A percentile compares a stretch with the other conserved stretches of the same genome.
Evolutionary conservation across 2,329 filamentous ascomycete species (phyloP).

Genomic region (Sclerotinia nivalis): DNA sequence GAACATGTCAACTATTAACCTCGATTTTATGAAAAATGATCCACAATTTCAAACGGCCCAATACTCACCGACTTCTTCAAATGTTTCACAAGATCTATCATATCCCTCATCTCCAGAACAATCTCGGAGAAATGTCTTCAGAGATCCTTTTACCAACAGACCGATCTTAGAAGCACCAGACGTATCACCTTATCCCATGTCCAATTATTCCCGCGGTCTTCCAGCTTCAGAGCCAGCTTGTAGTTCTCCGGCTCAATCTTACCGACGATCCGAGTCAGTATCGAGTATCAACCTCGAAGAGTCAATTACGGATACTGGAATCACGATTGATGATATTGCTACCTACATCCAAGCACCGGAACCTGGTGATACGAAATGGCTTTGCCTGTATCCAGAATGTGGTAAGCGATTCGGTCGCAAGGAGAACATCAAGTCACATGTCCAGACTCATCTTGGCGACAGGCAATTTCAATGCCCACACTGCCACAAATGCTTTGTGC

Average conservation of each 20-base stretch:
- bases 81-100: constrained; percentile 51
- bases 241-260: constrained; percentile 39
- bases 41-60: constrained; percentile 30
- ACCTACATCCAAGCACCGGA: constrained; percentile 74
- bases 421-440: constrained; percentile 98
- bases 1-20: constrained; percentile 50
- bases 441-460: constrained; percentile 96
- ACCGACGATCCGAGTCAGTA: constrained; percentile 60
- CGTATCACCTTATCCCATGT: constrained; percentile 31
- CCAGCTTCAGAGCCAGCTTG: constrained; percentile 25
- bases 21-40: constrained; percentile 46
- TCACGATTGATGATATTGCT: constrained; percentile 81
- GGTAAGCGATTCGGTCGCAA: constrained; percentile 92
- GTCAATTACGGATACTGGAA: constrained; percentile 74
- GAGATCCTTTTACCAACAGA: constrained; percentile 48
- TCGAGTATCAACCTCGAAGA: constrained; percentile 64
- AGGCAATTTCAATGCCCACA: constrained; percentile 91
- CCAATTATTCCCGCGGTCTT: constrained; percentile 26
- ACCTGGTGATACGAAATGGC: constrained; percentile 73
- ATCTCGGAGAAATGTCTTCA: constrained; percentile 49
- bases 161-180: constrained; percentile 43
- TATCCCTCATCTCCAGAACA: constrained; percentile 55
- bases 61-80: constrained; percentile 36
- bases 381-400: constrained; percentile 75
- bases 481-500: constrained; percentile 93